Base-by-base conservation (phyloP, 2,329 filamentous ascomycete genomes). In the Penicillium brevicompactum region DNA sequence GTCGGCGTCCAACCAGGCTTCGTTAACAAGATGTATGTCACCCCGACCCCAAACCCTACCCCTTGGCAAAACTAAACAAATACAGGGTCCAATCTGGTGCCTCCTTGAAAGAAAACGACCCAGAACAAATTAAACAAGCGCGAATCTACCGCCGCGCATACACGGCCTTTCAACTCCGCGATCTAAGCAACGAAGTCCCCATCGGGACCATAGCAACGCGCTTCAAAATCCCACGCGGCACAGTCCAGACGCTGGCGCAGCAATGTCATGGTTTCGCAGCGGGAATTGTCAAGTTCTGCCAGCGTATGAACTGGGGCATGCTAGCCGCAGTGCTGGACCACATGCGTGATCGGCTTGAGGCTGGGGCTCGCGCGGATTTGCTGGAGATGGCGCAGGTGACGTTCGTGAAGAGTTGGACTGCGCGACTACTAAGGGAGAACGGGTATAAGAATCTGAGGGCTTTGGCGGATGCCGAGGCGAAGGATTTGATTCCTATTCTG, bases 221-320 rank as follows among this genome's bases (percentile, higher is more conserved):
- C 67, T 92, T 90, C 67, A 82, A 85, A 57, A 84, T 85, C 56
- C 85, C 88, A 8, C 82, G 89, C 18, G 89, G 89, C 1, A 80
- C 83, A 5, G 84, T 92, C 10, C 89, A 92, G 70, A 89, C 81
- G 18, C 78, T 92, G 1, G 84, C 88, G 2, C 88, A 91, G 64
- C 88, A 86, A 1, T 91, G 89, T 61, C 86, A 91, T 60, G 89
- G 89, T 0, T 92, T 92, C 66, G 89, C 88, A 3, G 87, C 87
- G 2, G 88, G 88, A 3, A 90, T 91, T 79, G 84, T 92, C 56
- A 91, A 89, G 61, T 92, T 92, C 66, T 92, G 89, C 67, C 82
- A 90, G 61, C 81, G 84, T 16, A 91, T 92, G 89, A 85, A 82
- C 2, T 91, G 88, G 87, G 87, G 86, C 1, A 85, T 88, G 64